These are phyloP conservation scores for Xylaria flabelliformis DNA, from an alignment of 495 filamentous ascomycete genomes.

Conservation along the genomic window DNA sequence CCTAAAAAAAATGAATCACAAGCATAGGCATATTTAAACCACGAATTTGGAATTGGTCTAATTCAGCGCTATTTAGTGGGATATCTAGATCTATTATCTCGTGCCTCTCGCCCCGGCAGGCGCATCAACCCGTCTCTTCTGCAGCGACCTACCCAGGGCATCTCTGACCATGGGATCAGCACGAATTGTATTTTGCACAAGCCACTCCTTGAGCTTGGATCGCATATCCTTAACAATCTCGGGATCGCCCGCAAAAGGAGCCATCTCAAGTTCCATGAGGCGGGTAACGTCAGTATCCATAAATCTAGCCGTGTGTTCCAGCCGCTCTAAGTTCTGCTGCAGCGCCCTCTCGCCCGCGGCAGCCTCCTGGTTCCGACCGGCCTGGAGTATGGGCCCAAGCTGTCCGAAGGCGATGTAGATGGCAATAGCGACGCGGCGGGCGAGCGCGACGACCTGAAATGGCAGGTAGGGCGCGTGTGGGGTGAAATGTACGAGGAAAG, in stretches of 20 bases:
- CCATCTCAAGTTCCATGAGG: constrained; percentile 76
- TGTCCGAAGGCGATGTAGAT: constrained; percentile 91
- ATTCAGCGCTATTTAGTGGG: background rate
- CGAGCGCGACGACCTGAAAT: constrained; percentile 82
- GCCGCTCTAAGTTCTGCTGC: constrained; percentile 58
- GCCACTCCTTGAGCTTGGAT: constrained; percentile 74
- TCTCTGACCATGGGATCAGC: constrained; percentile 77
- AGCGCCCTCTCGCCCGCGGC: constrained; percentile 46
- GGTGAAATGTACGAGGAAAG: constrained; percentile 58
- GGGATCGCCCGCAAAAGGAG: constrained; percentile 79
- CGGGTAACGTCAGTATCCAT: constrained; percentile 71
- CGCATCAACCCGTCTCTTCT: constrained; percentile 63
- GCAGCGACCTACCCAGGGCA: constrained; percentile 68
- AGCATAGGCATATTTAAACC: background rate
- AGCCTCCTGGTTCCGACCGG: constrained; percentile 42
- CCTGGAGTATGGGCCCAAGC: constrained; percentile 67
- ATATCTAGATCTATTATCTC: constrained; percentile 6
- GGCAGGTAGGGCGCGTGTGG: constrained; percentile 75
- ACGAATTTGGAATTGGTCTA: background rate
- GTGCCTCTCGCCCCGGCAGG: constrained; percentile 62
- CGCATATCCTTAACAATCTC: constrained; percentile 64
- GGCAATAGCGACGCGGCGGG: constrained; percentile 77
- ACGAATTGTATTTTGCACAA: constrained; percentile 76
- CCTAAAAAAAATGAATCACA: background rate
- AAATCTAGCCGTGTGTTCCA: constrained; percentile 59